phyloP scores from a whole-genome alignment of 2,329 filamentous ascomycete genomes.

The Fusarium sp. region DNA sequence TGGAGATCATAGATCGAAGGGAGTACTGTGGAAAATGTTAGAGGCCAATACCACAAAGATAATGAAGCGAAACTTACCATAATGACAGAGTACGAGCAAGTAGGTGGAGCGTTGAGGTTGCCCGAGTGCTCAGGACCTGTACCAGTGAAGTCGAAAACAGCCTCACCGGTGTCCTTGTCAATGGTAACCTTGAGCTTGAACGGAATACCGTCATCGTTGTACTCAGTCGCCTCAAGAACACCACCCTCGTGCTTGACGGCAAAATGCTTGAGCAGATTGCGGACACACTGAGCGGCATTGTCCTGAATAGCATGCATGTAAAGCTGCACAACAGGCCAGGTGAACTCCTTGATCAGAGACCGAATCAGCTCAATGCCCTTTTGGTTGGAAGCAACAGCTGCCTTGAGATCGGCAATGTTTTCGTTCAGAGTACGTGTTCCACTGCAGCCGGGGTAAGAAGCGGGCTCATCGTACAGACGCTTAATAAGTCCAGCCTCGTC shows the following conservation, averaged over 20 bases:
- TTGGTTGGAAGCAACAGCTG: slow-evolving; percentile 86
- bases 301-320: slow-evolving; percentile 88
- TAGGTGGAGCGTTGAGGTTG: slow-evolving; percentile 46
- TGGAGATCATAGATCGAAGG: slow-evolving; percentile 48
- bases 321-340: slow-evolving; percentile 80
- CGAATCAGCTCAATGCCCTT: slow-evolving; percentile 85
- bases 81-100: slow-evolving; percentile 47
- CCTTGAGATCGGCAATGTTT: slow-evolving; percentile 88
- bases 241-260: slow-evolving; percentile 75
- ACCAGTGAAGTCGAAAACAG: slow-evolving; percentile 67
- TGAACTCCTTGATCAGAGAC: slow-evolving; percentile 81
- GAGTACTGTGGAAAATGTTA: slow-evolving; percentile 40
- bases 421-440: slow-evolving; percentile 79
- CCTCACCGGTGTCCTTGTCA: slow-evolving; percentile 78
- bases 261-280: slow-evolving; percentile 79
- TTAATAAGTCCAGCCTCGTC: slow-evolving; percentile 66
- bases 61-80: slow-evolving; percentile 31
- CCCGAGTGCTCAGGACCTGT: slow-evolving; percentile 48
- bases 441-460: slow-evolving; percentile 52
- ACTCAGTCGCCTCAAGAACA: slow-evolving; percentile 80
- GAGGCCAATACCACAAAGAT: neutral
- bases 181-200: slow-evolving; percentile 83
- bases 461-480: slow-evolving; percentile 61
- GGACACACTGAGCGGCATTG: slow-evolving; percentile 82
- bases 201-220: slow-evolving; percentile 87